These are phyloP conservation scores for Fagopyrum tataricum DNA, from an alignment of 148 eudicot genomes.

Conservation along the genomic window DNA sequence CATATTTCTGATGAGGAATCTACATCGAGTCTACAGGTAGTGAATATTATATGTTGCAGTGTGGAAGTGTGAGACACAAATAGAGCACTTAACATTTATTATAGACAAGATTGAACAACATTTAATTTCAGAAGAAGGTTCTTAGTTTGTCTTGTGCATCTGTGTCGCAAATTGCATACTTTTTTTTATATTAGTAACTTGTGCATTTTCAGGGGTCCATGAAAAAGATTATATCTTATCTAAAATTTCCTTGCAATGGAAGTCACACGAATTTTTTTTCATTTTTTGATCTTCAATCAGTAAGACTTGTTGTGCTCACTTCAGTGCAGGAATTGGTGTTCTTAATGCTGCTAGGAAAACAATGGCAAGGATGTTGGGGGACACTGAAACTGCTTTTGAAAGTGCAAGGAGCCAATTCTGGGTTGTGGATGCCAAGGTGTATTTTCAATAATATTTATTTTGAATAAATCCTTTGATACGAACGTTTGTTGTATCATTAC, in stretches of 20 bases:
- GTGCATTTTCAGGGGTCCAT: neutral
- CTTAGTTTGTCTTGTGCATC: neutral
- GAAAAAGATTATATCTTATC: neutral
- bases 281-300: neutral
- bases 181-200: neutral
- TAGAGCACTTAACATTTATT: neutral
- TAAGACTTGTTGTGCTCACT: constrained; percentile 15
- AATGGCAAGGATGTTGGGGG: constrained; percentile 96
- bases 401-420: constrained; percentile 96
- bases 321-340: constrained; percentile 98
- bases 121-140: neutral
- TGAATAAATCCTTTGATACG: neutral
- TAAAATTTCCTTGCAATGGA: neutral
- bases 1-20: neutral
- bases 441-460: neutral
- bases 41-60: neutral
- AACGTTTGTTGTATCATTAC: neutral
- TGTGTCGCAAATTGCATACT: neutral
- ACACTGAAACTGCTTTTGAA: constrained; percentile 76
- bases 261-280: neutral
- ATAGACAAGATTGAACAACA: neutral
- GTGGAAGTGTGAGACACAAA: neutral
- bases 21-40: neutral
- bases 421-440: constrained; percentile 95
- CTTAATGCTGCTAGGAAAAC: constrained; percentile 97